Conservation (phyloP, 345 rosid genomes). For the Citrus hindsii region DNA sequence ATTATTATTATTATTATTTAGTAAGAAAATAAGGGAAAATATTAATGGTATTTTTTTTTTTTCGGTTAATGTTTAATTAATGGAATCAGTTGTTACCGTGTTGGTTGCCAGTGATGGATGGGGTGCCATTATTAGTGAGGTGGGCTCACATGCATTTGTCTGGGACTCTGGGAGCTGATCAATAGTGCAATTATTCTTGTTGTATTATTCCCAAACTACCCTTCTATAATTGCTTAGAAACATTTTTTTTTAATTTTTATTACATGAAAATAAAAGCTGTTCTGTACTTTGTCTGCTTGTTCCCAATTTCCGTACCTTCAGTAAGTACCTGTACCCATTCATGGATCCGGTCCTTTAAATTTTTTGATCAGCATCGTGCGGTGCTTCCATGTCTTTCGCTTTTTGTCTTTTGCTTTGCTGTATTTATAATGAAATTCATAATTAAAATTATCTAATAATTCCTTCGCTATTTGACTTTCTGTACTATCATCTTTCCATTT, state of each 20-base stretch:
- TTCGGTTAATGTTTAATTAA: not conserved
- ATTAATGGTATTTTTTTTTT: too few species aligned
- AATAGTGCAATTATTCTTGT: not conserved
- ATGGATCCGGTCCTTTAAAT: not conserved
- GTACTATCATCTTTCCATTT: too few species aligned
- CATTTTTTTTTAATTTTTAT: not conserved
- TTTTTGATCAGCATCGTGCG: not conserved
- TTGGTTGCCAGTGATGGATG: conserved; percentile 7
- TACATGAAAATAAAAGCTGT: conserved; percentile 9
- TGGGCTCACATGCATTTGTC: conserved; percentile 60
- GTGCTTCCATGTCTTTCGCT: not conserved
- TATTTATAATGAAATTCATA: too few species aligned
- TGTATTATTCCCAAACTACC: conserved; percentile 11
- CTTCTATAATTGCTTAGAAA: not conserved
- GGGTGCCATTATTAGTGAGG: conserved; percentile 33
- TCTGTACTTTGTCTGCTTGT: conserved; percentile 10
- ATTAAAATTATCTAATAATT: too few species aligned
- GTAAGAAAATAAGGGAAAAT: too few species aligned
- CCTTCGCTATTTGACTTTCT: too few species aligned
- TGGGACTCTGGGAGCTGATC: conserved; percentile 5
- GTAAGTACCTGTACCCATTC: not conserved
- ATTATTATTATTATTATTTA: too few species aligned
- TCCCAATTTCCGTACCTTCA: not conserved
- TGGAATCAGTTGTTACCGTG: not conserved
- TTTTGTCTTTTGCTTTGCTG: not conserved